Conservation (phyloP, 148 eudicot species). For the Pouteria glomerata region DNA sequence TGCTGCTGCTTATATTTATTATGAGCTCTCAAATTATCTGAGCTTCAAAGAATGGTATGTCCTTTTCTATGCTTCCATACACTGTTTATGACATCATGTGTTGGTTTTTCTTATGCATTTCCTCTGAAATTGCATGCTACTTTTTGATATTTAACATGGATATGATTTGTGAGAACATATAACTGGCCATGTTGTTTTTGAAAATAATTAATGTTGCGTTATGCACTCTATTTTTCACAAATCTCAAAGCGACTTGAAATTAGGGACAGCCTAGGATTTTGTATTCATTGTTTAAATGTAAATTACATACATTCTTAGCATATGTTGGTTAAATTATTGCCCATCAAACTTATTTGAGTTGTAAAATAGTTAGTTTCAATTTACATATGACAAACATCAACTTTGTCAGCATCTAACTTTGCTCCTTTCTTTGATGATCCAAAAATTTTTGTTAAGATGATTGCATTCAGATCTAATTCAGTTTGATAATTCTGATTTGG, state of each 20-base stretch:
- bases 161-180: background rate
- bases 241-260: background rate
- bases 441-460: background rate
- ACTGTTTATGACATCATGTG: background rate
- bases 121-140: background rate
- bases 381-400: background rate
- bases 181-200: background rate
- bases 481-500: no score
- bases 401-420: background rate
- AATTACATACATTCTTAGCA: background rate
- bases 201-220: background rate
- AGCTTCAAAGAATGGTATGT: constrained; percentile 95
- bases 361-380: background rate
- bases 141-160: constrained; percentile 4
- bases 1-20: constrained; percentile 95
- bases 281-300: background rate
- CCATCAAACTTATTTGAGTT: background rate
- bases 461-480: background rate
- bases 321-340: background rate
- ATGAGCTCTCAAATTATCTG: constrained; percentile 93
- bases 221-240: background rate
- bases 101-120: background rate
- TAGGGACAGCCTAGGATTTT: background rate
- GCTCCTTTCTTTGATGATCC: background rate
- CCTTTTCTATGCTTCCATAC: constrained; percentile 3